Evolutionary conservation across 225 moss, liverwort and hornwort genomes (phyloP).

Genomic region (Pseudoscleropodium purum): DNA sequence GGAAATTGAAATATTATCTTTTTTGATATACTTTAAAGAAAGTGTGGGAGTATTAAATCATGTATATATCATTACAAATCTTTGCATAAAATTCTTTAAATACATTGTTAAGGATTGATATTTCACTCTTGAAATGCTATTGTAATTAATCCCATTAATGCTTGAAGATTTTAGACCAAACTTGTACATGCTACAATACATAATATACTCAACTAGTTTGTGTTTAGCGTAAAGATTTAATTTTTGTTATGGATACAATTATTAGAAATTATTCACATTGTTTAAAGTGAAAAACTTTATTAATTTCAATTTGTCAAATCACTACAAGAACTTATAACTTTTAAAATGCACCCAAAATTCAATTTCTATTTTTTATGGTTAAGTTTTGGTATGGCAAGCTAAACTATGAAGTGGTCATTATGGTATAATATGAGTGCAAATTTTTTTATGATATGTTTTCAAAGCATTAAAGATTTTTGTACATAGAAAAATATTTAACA

Average conservation of each 20-base stretch:
- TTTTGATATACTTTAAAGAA: not conserved
- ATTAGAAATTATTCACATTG: not conserved
- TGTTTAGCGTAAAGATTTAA: not conserved
- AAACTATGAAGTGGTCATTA: not conserved
- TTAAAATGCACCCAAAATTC: not conserved
- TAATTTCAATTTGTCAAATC: not conserved
- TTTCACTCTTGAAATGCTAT: not conserved
- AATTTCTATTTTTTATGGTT: not conserved
- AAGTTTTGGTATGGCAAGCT: not conserved
- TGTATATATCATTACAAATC: not conserved
- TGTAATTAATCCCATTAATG: too few species aligned
- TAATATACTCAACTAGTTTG: not conserved
- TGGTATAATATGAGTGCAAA: not conserved
- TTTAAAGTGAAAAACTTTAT: not conserved
- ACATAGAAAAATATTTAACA: not conserved
- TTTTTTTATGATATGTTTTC: too few species aligned
- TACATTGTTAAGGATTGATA: not conserved
- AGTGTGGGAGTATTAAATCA: too few species aligned
- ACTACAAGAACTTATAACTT: too few species aligned
- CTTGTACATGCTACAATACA: not conserved
- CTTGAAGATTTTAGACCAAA: not conserved
- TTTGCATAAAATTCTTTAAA: not conserved
- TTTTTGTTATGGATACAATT: not conserved
- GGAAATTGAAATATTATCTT: not conserved
- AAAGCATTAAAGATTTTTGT: rapidly evolving